phyloP scores from a whole-genome alignment of 805 yeast genomes.

The Cyberlindnera samutprakarnensis region DNA sequence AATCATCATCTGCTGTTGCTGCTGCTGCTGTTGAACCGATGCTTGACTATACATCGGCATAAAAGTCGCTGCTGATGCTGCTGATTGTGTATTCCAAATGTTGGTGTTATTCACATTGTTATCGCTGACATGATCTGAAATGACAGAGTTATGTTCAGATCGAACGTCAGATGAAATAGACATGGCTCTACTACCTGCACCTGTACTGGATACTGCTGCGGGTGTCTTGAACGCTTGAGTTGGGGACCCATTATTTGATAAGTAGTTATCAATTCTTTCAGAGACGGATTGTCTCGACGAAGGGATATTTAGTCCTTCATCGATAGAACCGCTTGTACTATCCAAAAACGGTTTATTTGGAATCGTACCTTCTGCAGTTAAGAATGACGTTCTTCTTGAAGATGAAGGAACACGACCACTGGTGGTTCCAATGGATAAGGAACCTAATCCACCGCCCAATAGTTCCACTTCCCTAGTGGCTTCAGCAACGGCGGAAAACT shows the following conservation, averaged over 20 bases:
- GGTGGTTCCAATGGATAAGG: slow-evolving; percentile 26
- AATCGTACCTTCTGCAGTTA: slow-evolving; percentile 26
- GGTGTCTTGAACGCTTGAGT: slow-evolving; percentile 20
- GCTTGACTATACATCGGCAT: slow-evolving; percentile 38
- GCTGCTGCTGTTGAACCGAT: no score
- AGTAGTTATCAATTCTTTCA: slow-evolving; percentile 55
- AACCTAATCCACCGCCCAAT: slow-evolving; percentile 35
- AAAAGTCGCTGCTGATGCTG: slow-evolving; percentile 52
- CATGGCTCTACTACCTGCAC: slow-evolving; percentile 13
- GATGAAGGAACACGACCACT: slow-evolving; percentile 30
- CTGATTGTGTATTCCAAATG: slow-evolving; percentile 64
- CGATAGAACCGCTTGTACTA: slow-evolving; percentile 22
- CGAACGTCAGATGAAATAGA: slow-evolving; percentile 23
- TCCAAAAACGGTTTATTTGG: slow-evolving; percentile 19
- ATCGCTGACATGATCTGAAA: slow-evolving; percentile 23
- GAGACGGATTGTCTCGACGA: slow-evolving; percentile 22
- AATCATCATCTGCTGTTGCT: slow-evolving; percentile 13
- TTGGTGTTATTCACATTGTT: slow-evolving; percentile 19
- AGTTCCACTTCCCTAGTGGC: slow-evolving; percentile 61
- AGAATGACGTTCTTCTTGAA: slow-evolving; percentile 47
- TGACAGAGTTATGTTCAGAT: slow-evolving; percentile 29
- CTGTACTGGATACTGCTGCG: no score
- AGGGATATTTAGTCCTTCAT: slow-evolving; percentile 21
- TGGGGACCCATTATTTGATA: slow-evolving; percentile 39
- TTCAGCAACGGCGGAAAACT: slow-evolving; percentile 58